A percentile compares a stretch with the other conserved stretches of the same genome.
phyloP scores from a whole-genome alignment of 768 basidiomycete genomes.

The Lentinus brumalis region DNA sequence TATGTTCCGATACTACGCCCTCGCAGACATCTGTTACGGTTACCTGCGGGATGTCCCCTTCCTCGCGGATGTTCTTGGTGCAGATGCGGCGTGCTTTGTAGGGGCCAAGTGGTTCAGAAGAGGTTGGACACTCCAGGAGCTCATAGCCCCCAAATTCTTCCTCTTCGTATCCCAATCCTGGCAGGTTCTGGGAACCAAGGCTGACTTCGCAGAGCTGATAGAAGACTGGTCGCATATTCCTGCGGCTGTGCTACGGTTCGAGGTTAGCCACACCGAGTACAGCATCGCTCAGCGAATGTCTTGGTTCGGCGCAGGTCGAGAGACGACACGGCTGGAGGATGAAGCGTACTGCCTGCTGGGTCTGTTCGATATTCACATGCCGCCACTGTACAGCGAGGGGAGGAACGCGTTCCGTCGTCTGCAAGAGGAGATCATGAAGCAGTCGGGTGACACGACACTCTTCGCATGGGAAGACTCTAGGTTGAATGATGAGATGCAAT shows the following conservation, averaged over 20 bases:
- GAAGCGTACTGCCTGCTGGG: constrained; percentile 1
- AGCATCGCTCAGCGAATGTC: not conserved
- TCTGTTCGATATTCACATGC: not conserved
- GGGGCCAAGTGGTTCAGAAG: not conserved
- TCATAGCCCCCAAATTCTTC: not conserved
- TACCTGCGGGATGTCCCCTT: not conserved
- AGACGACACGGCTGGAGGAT: constrained; percentile 1
- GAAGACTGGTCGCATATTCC: not conserved
- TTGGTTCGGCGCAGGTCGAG: not conserved
- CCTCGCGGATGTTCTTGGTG: not conserved
- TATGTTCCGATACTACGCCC: not conserved
- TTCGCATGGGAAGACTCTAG: not conserved
- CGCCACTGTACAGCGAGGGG: not conserved
- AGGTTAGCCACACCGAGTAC: not conserved
- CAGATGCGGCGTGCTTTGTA: not conserved
- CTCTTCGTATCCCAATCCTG: not conserved
- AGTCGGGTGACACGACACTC: not conserved
- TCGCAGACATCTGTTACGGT: not conserved
- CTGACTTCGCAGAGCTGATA: not conserved
- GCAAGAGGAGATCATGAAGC: constrained; percentile 1
- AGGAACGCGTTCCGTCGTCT: not conserved
- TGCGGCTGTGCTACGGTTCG: not conserved
- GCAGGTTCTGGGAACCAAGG: not conserved
- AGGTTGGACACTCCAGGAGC: not conserved
- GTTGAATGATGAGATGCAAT: no score